Conservation (phyloP, 2,329 filamentous ascomycete species). For the Triangularia setosa region DNA sequence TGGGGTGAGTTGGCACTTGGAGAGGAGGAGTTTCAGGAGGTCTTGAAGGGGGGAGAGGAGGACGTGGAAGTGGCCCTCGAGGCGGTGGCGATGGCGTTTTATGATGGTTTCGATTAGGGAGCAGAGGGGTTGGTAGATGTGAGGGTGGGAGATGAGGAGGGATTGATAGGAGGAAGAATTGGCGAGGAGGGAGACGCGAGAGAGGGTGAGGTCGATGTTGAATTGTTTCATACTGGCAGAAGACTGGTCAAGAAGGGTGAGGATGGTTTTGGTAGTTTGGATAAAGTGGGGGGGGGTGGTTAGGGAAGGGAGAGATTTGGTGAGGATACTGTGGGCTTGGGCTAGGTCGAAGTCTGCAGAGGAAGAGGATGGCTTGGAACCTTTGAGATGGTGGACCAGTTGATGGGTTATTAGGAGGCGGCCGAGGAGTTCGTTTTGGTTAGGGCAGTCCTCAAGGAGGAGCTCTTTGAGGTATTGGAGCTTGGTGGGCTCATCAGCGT, state of each 20-base stretch:
- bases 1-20: constrained; percentile 14
- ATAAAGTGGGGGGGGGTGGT: constrained; percentile 33
- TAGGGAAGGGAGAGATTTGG: constrained; percentile 28
- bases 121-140: constrained; percentile 46
- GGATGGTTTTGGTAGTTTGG: constrained; percentile 40
- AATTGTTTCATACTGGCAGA: constrained; percentile 52
- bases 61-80: constrained; percentile 60
- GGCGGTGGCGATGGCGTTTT: constrained; percentile 55
- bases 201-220: constrained; percentile 53
- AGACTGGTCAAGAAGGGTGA: constrained; percentile 47
- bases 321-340: constrained; percentile 40
- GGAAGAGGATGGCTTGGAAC: constrained; percentile 6
- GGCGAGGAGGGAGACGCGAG: constrained; percentile 39
- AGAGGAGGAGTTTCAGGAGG: constrained; percentile 52
- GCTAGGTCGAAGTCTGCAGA: constrained; percentile 35
- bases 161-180: constrained; percentile 25
- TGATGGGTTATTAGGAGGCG: constrained; percentile 44
- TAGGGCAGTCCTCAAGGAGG: constrained; percentile 31
- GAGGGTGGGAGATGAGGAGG: constrained; percentile 30
- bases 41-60: constrained; percentile 51
- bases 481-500: constrained; percentile 28
- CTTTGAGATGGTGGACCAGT: constrained; percentile 38
- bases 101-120: constrained; percentile 54
- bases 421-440: constrained; percentile 32
- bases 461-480: constrained; percentile 39